Conservation (phyloP, 2,329 filamentous ascomycete genomes). For the Trichoderma citrinoviride region DNA sequence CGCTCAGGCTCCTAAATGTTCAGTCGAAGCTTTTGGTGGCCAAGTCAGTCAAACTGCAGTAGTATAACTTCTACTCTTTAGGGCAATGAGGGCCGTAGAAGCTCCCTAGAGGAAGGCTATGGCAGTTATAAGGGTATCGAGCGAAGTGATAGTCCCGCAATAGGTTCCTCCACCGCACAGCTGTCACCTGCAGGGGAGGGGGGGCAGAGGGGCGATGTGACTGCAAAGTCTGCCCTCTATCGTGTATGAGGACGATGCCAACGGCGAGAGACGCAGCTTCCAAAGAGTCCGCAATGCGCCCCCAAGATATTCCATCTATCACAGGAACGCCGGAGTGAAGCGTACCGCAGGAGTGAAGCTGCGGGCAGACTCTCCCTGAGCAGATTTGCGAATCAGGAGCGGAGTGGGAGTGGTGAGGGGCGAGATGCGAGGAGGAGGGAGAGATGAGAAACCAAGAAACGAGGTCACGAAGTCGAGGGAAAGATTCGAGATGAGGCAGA, state of each 20-base stretch:
- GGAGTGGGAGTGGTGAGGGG: background rate
- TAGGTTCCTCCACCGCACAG: background rate
- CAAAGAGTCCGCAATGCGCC: background rate
- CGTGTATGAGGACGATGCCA: background rate
- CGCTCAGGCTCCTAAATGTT: constrained; percentile 3
- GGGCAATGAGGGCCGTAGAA: background rate
- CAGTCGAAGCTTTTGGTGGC: background rate
- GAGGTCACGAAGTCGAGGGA: background rate
- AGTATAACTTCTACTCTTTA: background rate
- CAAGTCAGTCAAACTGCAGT: background rate
- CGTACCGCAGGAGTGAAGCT: background rate
- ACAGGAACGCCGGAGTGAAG: background rate
- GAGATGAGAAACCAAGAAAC: background rate
- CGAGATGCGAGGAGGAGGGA: background rate
- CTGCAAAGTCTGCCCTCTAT: background rate
- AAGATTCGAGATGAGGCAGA: background rate
- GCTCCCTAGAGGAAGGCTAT: background rate
- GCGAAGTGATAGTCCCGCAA: background rate
- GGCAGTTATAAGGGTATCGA: background rate
- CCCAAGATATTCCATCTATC: background rate
- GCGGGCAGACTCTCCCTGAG: background rate
- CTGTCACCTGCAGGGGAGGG: background rate
- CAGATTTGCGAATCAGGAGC: background rate
- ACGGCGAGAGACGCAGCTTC: background rate
- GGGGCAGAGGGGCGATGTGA: background rate